Conservation (phyloP, 2,329 filamentous ascomycete species). For the Colletotrichum sojae region DNA sequence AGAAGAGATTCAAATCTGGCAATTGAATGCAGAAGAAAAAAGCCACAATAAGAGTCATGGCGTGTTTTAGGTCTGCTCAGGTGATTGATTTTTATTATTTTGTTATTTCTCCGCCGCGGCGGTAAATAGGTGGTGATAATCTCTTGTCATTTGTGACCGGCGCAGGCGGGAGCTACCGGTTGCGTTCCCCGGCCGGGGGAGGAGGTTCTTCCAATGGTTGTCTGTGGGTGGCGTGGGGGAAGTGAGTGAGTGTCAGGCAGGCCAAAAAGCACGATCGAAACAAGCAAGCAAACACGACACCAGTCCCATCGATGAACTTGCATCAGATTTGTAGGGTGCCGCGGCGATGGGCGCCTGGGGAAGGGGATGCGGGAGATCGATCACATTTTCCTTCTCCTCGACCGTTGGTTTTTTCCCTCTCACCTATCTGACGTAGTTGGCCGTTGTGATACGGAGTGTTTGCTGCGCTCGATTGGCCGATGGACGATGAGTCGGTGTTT, state of each 20-base stretch:
- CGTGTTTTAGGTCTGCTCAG: constrained; percentile 32
- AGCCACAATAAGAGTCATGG: neutral
- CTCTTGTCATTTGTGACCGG: constrained; percentile 15
- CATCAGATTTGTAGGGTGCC: too few species aligned
- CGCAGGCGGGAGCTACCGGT: neutral
- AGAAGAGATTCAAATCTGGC: too few species aligned
- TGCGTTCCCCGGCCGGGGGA: constrained; percentile 6
- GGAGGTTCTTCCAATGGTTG: neutral
- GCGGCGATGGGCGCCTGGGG: too few species aligned
- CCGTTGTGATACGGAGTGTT: neutral
- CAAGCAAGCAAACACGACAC: too few species aligned
- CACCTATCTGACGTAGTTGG: neutral
- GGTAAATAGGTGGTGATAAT: constrained; percentile 6
- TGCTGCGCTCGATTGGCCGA: neutral
- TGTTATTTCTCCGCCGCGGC: neutral
- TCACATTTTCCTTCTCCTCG: too few species aligned
- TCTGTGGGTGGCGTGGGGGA: too few species aligned
- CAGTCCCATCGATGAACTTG: too few species aligned
- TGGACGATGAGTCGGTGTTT: neutral
- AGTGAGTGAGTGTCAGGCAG: too few species aligned
- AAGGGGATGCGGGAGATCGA: too few species aligned
- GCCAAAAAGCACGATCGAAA: too few species aligned
- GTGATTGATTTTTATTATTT: constrained; percentile 5
- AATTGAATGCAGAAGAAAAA: neutral
- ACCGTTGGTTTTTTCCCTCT: too few species aligned